These are phyloP conservation scores for Hypoxylon cercidicola DNA, from an alignment of 495 filamentous ascomycete species.

Conservation along the genomic window DNA sequence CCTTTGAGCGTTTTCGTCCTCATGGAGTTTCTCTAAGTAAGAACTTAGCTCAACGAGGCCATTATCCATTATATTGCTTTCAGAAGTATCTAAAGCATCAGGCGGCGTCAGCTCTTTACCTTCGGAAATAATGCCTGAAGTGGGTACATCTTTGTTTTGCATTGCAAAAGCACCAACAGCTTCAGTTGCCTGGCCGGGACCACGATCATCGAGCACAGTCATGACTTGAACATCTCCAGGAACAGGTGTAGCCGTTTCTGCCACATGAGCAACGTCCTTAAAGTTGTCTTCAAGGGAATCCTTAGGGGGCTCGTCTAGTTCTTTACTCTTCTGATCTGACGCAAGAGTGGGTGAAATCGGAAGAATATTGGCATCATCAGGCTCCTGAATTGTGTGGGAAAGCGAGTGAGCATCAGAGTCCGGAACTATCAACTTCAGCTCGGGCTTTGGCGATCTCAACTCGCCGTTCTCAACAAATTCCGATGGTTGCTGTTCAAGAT, in stretches of 20 bases:
- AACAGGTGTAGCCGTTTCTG: constrained; percentile 22
- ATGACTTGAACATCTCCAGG: constrained; percentile 40
- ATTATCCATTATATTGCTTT: constrained; percentile 5
- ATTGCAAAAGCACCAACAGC: constrained; percentile 6
- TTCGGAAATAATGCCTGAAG: constrained; percentile 5
- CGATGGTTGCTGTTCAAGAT: constrained; percentile 18
- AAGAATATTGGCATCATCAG: constrained; percentile 32
- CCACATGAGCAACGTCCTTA: constrained; percentile 8
- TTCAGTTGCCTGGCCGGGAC: constrained; percentile 11
- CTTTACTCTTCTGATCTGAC: constrained; percentile 2
- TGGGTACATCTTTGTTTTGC: constrained; percentile 4
- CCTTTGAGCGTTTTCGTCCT: not conserved
- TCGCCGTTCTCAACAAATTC: constrained; percentile 18
- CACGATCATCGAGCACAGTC: constrained; percentile 35
- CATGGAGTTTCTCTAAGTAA: constrained; percentile 13
- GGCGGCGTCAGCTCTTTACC: constrained; percentile 5
- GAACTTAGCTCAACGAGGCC: not conserved
- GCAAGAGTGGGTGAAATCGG: constrained; percentile 19
- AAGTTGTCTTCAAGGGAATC: constrained; percentile 6
- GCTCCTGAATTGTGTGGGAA: constrained; percentile 41
- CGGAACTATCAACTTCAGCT: constrained; percentile 42
- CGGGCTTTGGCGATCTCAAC: constrained; percentile 24
- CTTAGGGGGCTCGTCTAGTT: not conserved
- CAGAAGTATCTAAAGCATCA: constrained; percentile 21
- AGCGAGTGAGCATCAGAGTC: constrained; percentile 48